These are phyloP conservation scores for Talaromyces trachyspermus DNA, from an alignment of 495 filamentous ascomycete species.

Conservation along the genomic window DNA sequence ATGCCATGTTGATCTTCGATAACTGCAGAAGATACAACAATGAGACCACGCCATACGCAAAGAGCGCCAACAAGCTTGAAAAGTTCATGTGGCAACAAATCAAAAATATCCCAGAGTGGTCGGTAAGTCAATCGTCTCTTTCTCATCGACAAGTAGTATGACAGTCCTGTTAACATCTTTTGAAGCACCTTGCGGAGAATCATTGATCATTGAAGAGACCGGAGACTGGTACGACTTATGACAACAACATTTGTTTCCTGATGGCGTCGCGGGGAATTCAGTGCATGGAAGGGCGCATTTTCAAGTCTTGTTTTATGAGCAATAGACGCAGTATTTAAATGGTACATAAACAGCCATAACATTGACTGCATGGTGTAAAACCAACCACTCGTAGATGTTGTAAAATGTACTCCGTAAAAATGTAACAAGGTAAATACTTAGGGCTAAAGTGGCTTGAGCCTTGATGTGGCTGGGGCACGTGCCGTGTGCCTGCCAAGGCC, in stretches of 20 bases:
- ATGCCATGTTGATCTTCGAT: constrained; percentile 86
- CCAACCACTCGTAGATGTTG: too few relatives aligned
- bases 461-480: constrained; percentile 7
- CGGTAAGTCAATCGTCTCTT: constrained; percentile 42
- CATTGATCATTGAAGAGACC: constrained; percentile 20
- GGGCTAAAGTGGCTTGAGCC: background rate
- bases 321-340: too few relatives aligned
- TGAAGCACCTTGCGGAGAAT: constrained; percentile 42
- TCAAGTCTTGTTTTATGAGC: too few relatives aligned
- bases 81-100: constrained; percentile 96
- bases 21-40: constrained; percentile 96
- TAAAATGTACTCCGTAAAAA: too few relatives aligned
- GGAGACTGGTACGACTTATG: background rate
- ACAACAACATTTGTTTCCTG: constrained; percentile 1
- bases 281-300: constrained; percentile 18
- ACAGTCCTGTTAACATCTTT: constrained; percentile 8
- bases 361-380: too few relatives aligned
- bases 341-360: too few relatives aligned
- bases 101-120: constrained; percentile 92
- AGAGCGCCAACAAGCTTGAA: constrained; percentile 90
- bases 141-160: background rate
- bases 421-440: background rate
- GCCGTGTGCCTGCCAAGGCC: constrained; percentile 1
- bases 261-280: constrained; percentile 11
- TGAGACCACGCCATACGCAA: constrained; percentile 90